Evolutionary conservation across 1,284 basidiomycete genomes (phyloP), one percentile per base, ranked within the genome.

Genomic region (Leucoagaricus sp.): DNA sequence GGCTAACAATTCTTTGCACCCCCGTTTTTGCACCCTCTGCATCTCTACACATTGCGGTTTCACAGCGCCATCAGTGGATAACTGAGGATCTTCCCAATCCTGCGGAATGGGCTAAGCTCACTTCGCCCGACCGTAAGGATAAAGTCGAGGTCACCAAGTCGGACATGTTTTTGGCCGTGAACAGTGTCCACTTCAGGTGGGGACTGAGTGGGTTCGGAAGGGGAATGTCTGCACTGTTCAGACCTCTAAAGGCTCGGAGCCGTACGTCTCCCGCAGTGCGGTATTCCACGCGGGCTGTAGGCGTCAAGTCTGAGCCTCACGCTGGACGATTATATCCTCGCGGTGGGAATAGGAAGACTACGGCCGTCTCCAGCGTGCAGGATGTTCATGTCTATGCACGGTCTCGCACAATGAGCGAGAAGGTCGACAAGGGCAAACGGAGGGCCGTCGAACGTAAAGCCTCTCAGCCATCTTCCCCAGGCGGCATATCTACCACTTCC

Each of bases 81-180:
- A 74, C 92, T 7, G 80, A 79, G 19, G 93, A 91, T 65, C 78
- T 98, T 28, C 69, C 80, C 15, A 82, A 92, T 56, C 83, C 88
- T 0, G 76, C 83, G 0, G 76, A 80, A n/a, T 98, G 96, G 95
- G 80, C 96, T 7, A 72, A 79, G 13, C 82, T 86, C 54, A 96
- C 93, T 1, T 85, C 87, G 47, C 72, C 71, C 3, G 62, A 65
- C 3, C 63, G 66, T n/a, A 69, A 67, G 56, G 76, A 78, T 45
- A 62, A 69, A 12, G 52, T 55, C 29, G 36, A 49, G 26, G 87
- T 96, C 28, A 90, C 91, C 0, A 82, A 83, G n/a, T 85, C 86
- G 55, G 96, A 97, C 63, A 87, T 94, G 2, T 83, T 82, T 21
- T 85, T 84, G 19, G 94, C 93, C 7, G 84, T 93, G 76, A 82